These are phyloP conservation scores for Daldinia decipiens DNA, from an alignment of 495 filamentous ascomycete genomes.

Conservation along the genomic window DNA sequence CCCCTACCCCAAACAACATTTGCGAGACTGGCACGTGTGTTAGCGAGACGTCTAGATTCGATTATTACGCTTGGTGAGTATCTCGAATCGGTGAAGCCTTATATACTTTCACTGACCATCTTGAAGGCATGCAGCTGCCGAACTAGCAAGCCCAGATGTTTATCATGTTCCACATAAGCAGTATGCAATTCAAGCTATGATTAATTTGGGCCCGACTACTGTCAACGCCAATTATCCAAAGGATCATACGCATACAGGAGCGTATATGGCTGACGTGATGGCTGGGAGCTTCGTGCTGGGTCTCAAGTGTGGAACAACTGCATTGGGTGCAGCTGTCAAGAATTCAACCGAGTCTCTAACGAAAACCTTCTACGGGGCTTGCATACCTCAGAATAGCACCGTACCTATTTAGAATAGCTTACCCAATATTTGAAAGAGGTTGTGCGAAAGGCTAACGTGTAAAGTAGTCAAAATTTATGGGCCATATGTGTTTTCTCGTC, in stretches of 20 bases:
- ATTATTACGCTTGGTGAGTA: slow-evolving; percentile 57
- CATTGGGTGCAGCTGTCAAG: slow-evolving; percentile 39
- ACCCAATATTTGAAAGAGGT: neutral
- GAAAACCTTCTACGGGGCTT: slow-evolving; percentile 41
- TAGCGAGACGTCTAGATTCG: slow-evolving; percentile 59
- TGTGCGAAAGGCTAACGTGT: neutral
- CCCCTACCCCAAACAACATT: slow-evolving; percentile 64
- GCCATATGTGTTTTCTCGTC: neutral
- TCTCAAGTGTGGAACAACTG: slow-evolving; percentile 51
- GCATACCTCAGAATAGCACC: slow-evolving; percentile 47
- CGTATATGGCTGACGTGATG: slow-evolving; percentile 63
- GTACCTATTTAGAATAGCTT: slow-evolving; percentile 40
- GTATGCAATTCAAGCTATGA: slow-evolving; percentile 63
- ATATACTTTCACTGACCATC: slow-evolving; percentile 30
- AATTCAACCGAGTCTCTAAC: slow-evolving; percentile 50
- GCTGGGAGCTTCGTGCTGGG: slow-evolving; percentile 53
- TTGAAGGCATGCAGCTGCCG: slow-evolving; percentile 50
- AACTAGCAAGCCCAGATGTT: slow-evolving; percentile 46
- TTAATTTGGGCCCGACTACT: slow-evolving; percentile 52
- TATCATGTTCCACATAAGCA: slow-evolving; percentile 63
- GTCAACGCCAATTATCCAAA: slow-evolving; percentile 64
- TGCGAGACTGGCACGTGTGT: slow-evolving; percentile 64
- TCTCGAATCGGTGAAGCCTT: neutral
- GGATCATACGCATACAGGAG: slow-evolving; percentile 70
- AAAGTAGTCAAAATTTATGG: neutral